Evolutionary conservation across 1,284 basidiomycete genomes (phyloP), one percentile per base, ranked within the genome.

Genomic region (Microbotryum scabiosae): DNA sequence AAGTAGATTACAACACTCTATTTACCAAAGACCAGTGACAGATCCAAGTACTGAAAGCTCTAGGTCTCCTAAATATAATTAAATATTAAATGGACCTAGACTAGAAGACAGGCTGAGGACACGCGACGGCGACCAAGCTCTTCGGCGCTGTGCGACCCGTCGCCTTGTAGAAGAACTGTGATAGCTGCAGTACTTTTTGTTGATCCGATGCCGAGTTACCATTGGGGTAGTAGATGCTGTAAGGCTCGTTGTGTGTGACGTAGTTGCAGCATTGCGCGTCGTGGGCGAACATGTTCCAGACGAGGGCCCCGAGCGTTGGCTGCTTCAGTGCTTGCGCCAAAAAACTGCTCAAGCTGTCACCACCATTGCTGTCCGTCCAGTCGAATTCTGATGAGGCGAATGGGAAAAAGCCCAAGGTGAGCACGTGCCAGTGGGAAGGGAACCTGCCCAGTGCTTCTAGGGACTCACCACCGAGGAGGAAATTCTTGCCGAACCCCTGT

Each of bases 231-330:
- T 41, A 41, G 36, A 41, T 41, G 36, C 36, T 41, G 36, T 41
- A 41, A 41, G 36, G 36, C 16, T 41, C 36, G 16, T 41, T 41
- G 36, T 57, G 56, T 20, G 56, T n/a, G 3, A 57, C 32, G 30
- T 51, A 62, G 25, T 26, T 41, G 41, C 61, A 62, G 54, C 61
- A 59, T 26, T 59, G 21, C 21, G 51, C 26, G 49, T 62, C 61
- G 30, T 62, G 56, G 25, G 56, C 61, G 7, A 14, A 23, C 10
- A 46, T 41, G 5, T 20, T 25, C 51, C 51, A 25, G 14, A 60
- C 54, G 20, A 16, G 51, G 47, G 55, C 59, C 30, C 59, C 59
- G 8, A 54, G 36, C 12, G 41, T 43, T 1, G 53, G 49, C 36
- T 54, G 32, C 10, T 60, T 36, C 41, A 25, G 8, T 36, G 30